Percentiles rank a stretch among this genome's conserved stretches.
phyloP scores from a whole-genome alignment of 2,329 filamentous ascomycete genomes.

The Apiospora kogelbergensis region DNA sequence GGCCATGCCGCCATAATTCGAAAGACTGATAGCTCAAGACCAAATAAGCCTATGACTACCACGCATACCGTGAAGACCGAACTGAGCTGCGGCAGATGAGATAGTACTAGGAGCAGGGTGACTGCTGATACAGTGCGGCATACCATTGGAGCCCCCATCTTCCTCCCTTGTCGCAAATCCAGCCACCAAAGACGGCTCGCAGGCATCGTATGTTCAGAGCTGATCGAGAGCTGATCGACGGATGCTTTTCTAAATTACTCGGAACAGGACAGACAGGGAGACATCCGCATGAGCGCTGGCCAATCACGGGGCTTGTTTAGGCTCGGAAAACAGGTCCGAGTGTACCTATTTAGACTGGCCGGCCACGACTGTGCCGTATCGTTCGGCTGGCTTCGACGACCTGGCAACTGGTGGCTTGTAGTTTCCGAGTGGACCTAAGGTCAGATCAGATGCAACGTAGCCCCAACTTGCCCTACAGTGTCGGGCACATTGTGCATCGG shows the following conservation, averaged over 20 bases:
- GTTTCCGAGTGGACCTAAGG: background rate
- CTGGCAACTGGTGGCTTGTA: background rate
- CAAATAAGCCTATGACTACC: background rate
- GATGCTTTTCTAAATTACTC: background rate
- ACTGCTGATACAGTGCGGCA: background rate
- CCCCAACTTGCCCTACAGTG: no score
- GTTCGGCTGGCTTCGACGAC: background rate
- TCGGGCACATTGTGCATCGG: no score
- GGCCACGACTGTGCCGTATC: background rate
- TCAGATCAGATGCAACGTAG: no score
- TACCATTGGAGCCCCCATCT: background rate
- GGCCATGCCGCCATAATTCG: background rate
- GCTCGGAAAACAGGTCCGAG: background rate
- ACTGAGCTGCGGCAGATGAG: background rate
- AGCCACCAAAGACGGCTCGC: background rate
- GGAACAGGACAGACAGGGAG: background rate
- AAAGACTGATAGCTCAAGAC: background rate
- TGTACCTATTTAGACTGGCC: background rate
- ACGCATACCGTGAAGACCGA: background rate
- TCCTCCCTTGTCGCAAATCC: background rate
- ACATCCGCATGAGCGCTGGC: background rate
- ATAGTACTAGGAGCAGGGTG: background rate
- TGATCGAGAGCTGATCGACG: background rate
- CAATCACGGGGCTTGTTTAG: background rate
- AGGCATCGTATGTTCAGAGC: background rate